Base-by-base conservation (phyloP, 2,329 filamentous ascomycete genomes). In the Neofusicoccum ribis region DNA sequence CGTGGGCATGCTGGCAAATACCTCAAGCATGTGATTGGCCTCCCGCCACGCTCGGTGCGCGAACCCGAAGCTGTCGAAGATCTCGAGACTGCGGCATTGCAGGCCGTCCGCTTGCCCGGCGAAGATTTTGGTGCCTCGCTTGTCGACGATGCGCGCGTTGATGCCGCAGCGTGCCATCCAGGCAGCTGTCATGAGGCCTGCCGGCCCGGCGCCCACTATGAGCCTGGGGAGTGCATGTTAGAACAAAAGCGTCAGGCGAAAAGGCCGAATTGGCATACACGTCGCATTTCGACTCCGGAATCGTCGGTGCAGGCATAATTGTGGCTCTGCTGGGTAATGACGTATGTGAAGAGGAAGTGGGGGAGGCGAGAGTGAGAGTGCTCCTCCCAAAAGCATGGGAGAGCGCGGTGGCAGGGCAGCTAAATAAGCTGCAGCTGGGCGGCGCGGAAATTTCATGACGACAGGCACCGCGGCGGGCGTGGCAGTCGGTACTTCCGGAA, bases 11-110 rank as follows among this genome's bases (percentile, higher is more conserved):
- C 11, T 58, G 17, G 52, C 52, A 50, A n/a, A 44, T 65, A 89
- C 86, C 78, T 90, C 89, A n/a, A 89, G 80, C 79, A 91, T 85
- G 71, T 88, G 87, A 71, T 89, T 89, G 12, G 85, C 83, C 69
- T 91, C 89, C 54, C 87, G 87, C 84, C 86, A 87, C 1, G 83
- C 84, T 4, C 84, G 79, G 68, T 91, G 84, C 2, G 81, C 87
- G 65, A 92, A 85, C 0, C 86, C 89, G 69, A 92, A 89, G 58
- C 85, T 87, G 69, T 92, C 78, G 62, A 81, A 79, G 14, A 81
- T 80, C 67, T 82, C 79, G 15, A 81, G 68, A 50, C 75, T 79
- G 36, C 79, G 77, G 34, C 74, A 72, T 69, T 81, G 78, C 7
- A 82, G 68, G 2, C 79, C 78, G 68, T 80, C 78, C 1, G 77